Percentiles rank a stretch among this genome's conserved stretches.
These are phyloP conservation scores for Penicillium palitans DNA, from an alignment of 2,329 filamentous ascomycete species.

Conservation along the genomic window DNA sequence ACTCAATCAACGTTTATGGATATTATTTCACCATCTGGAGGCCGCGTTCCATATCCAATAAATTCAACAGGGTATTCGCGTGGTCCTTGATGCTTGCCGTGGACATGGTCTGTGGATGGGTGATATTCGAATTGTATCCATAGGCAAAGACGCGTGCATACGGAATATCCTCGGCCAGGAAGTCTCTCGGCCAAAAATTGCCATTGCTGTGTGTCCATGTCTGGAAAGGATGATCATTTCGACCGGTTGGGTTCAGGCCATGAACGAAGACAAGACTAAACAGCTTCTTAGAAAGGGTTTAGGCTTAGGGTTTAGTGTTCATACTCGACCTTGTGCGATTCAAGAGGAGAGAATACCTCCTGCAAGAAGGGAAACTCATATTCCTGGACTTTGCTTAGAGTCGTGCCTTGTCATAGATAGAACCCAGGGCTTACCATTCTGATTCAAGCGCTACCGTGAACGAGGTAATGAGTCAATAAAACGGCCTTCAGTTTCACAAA, in stretches of 20 bases:
- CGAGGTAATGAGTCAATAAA: background rate
- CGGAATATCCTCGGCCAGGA: slow-evolving; percentile 29
- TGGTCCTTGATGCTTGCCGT: slow-evolving; percentile 38
- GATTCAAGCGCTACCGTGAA: too few relatives aligned
- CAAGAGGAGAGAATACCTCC: slow-evolving; percentile 29
- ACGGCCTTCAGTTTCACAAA: background rate
- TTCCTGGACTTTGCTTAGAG: slow-evolving; percentile 13
- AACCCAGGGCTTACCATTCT: slow-evolving; percentile 1
- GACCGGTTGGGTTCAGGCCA: slow-evolving; percentile 33
- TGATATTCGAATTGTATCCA: slow-evolving; percentile 36
- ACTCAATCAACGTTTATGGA: too few relatives aligned
- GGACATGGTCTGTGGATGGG: slow-evolving; percentile 35
- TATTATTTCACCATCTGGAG: slow-evolving; percentile 24
- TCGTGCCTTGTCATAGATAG: background rate
- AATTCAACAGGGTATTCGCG: slow-evolving; percentile 36
- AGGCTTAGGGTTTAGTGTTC: background rate
- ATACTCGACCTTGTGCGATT: slow-evolving; percentile 32
- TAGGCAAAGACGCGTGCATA: slow-evolving; percentile 35
- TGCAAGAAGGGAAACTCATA: slow-evolving; percentile 35
- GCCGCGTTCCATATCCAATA: slow-evolving; percentile 33
- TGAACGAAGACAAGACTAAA: slow-evolving; percentile 35
- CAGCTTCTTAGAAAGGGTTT: background rate
- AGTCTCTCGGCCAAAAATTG: slow-evolving; percentile 24
- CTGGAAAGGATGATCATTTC: slow-evolving; percentile 34
- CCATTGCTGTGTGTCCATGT: slow-evolving; percentile 35